phyloP scores from a whole-genome alignment of 352 stramenopile species.

The Phytopythium delawarense region DNA sequence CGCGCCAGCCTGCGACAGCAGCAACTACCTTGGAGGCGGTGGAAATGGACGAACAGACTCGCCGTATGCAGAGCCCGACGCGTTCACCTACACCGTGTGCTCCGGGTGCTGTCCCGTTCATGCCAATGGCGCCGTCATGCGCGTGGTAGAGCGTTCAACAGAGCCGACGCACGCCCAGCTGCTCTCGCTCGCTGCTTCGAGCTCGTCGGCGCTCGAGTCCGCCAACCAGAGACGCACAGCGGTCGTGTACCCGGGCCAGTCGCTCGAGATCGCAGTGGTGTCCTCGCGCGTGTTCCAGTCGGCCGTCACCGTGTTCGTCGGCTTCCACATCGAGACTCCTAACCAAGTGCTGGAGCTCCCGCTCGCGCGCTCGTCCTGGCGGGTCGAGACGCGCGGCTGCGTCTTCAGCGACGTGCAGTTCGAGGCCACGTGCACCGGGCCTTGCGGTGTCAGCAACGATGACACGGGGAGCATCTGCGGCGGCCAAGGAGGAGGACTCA shows the following conservation, averaged over 20 bases:
- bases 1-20: constrained; percentile 46
- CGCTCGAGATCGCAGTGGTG: constrained; percentile 41
- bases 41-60: constrained; percentile 46
- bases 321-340: constrained; percentile 64
- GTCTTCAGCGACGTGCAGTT: constrained; percentile 45
- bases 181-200: constrained; percentile 13
- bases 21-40: constrained; percentile 1
- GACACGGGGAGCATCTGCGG: not conserved
- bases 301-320: constrained; percentile 57
- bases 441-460: constrained; percentile 18
- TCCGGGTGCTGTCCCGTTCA: constrained; percentile 67
- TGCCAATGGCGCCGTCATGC: constrained; percentile 41
- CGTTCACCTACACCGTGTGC: constrained; percentile 55
- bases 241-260: constrained; percentile 37
- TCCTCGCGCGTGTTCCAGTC: constrained; percentile 56
- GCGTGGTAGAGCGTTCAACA: constrained; percentile 27
- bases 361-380: constrained; percentile 41
- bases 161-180: constrained; percentile 12
- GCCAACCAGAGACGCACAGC: constrained; percentile 18
- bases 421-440: constrained; percentile 38
- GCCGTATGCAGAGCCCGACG: constrained; percentile 35
- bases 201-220: not conserved
- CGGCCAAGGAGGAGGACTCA: constrained; percentile 34
- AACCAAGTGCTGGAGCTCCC: constrained; percentile 67
- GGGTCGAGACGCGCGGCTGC: constrained; percentile 57